Conservation (phyloP, 306 rosid genomes). For the Sphenostylis stenocarpa region DNA sequence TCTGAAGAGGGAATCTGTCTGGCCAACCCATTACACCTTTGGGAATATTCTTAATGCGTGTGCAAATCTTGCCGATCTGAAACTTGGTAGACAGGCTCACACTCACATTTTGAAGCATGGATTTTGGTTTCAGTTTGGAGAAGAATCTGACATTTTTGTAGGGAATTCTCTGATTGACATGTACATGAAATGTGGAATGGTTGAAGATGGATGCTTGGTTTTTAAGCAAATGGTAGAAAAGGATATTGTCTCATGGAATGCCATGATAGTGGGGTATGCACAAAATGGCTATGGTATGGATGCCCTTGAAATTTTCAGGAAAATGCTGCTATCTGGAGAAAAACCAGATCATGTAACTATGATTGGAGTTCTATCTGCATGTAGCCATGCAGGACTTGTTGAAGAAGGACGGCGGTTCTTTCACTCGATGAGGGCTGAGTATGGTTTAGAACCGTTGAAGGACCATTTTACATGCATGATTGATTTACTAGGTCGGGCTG, state of each 20-base stretch:
- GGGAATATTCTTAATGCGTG: conserved; percentile 60
- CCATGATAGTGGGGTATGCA: conserved; percentile 58
- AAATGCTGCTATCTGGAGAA: conserved; percentile 46
- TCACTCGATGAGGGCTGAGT: conserved; percentile 39
- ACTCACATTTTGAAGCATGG: conserved; percentile 59
- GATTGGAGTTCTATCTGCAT: conserved; percentile 62
- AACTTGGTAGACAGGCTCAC: conserved; percentile 62
- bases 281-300: conserved; percentile 52
- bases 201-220: conserved; percentile 50
- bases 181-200: conserved; percentile 61
- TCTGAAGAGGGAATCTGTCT: conserved; percentile 52
- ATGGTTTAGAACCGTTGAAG: conserved; percentile 46
- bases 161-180: conserved; percentile 61
- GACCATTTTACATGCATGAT: conserved; percentile 63
- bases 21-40: conserved; percentile 68
- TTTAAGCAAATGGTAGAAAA: conserved; percentile 50
- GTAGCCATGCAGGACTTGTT: conserved; percentile 62
- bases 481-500: conserved; percentile 59
- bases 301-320: conserved; percentile 48
- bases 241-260: conserved; percentile 71
- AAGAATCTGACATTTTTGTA: conserved; percentile 57
- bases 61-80: conserved; percentile 57
- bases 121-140: conserved; percentile 46
- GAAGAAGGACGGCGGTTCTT: conserved; percentile 55
- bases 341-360: conserved; percentile 60